Conservation (phyloP, 2,329 filamentous ascomycete genomes). For the Aspergillus ustus region DNA sequence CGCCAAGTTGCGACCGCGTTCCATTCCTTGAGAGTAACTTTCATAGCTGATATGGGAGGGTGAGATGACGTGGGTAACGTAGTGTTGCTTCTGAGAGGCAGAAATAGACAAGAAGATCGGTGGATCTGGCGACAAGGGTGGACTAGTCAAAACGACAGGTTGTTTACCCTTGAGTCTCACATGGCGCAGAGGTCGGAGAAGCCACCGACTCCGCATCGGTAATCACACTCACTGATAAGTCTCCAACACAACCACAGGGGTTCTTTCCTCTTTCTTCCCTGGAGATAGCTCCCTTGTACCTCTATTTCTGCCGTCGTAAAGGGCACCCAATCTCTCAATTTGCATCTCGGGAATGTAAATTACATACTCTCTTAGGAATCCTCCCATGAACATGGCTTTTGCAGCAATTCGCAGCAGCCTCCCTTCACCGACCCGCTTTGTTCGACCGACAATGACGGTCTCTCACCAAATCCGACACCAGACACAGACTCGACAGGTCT, state of each 20-base stretch:
- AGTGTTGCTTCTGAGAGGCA: neutral
- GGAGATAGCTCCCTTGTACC: neutral
- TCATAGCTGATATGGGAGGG: constrained; percentile 64
- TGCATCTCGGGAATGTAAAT: constrained; percentile 34
- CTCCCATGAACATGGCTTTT: constrained; percentile 38
- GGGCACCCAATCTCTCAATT: constrained; percentile 17
- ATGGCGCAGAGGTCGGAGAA: constrained; percentile 10
- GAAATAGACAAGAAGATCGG: constrained; percentile 4
- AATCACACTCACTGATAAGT: neutral
- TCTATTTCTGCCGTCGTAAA: constrained; percentile 6
- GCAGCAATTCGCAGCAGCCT: constrained; percentile 37
- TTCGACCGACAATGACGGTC: constrained; percentile 34
- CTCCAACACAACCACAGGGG: constrained; percentile 9
- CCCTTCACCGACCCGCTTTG: constrained; percentile 28
- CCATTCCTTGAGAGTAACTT: constrained; percentile 93
- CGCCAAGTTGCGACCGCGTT: constrained; percentile 94
- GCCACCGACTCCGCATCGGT: constrained; percentile 22
- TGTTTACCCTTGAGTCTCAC: neutral
- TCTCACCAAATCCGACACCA: constrained; percentile 32
- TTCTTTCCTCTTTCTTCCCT: constrained; percentile 2
- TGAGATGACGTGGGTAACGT: neutral
- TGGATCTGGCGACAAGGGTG: constrained; percentile 11
- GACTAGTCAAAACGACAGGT: neutral
- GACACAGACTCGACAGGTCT: constrained; percentile 51
- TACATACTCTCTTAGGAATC: constrained; percentile 12